phyloP scores from a whole-genome alignment of 768 basidiomycete genomes.

The Hypsizygus marmoreus region DNA sequence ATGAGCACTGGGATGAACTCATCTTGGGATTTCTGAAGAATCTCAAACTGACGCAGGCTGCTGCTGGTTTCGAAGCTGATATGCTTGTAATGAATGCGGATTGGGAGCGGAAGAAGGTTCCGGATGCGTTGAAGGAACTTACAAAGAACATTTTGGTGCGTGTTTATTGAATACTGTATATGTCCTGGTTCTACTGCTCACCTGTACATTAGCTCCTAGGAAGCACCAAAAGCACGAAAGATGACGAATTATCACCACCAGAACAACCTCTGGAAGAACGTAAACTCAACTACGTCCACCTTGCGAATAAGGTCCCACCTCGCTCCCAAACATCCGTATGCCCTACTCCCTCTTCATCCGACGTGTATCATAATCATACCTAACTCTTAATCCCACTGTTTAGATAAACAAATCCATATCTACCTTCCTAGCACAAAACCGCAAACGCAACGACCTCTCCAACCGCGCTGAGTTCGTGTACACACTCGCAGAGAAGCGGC shows the following conservation, averaged over 20 bases:
- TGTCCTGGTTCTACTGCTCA: too few species aligned
- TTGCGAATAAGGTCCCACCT: slow-evolving; percentile 45
- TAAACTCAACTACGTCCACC: slow-evolving; percentile 63
- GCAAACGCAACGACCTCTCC: slow-evolving; percentile 73
- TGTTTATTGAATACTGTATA: slow-evolving; percentile 9
- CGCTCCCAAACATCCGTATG: slow-evolving; percentile 63
- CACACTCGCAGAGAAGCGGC: slow-evolving; percentile 56
- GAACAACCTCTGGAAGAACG: slow-evolving; percentile 57
- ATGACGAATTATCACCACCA: slow-evolving; percentile 2
- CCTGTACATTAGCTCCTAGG: slow-evolving; percentile 29
- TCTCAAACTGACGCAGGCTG: slow-evolving; percentile 57
- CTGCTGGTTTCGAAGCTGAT: slow-evolving; percentile 68
- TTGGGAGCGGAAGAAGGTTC: slow-evolving; percentile 62
- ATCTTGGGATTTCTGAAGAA: slow-evolving; percentile 54
- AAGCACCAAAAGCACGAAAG: slow-evolving; percentile 9
- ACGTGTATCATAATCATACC: background rate
- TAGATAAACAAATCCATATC: slow-evolving; percentile 76
- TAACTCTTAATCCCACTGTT: slow-evolving; percentile 8
- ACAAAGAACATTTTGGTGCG: slow-evolving; percentile 53
- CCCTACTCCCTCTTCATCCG: slow-evolving; percentile 8
- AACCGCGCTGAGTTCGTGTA: slow-evolving; percentile 77
- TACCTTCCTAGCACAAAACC: slow-evolving; percentile 66
- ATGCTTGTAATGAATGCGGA: slow-evolving; percentile 68
- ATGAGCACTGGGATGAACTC: slow-evolving; percentile 63
- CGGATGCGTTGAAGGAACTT: slow-evolving; percentile 54